A percentile compares a stretch with the other conserved stretches of the same genome.
Evolutionary conservation across 345 rosid species (phyloP).

Genomic region (Pistacia vera): DNA sequence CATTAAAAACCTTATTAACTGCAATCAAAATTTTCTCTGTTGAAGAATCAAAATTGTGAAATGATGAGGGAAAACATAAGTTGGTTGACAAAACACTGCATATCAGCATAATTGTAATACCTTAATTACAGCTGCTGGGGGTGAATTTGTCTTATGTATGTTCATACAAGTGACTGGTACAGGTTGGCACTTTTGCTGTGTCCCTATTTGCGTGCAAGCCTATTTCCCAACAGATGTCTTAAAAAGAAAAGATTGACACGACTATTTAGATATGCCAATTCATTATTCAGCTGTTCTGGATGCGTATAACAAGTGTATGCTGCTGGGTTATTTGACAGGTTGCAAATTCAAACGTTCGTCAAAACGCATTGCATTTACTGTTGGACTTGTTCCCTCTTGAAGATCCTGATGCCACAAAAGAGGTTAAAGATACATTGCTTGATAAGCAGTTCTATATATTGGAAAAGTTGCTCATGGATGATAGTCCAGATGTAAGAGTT

Average conservation of each 20-base stretch:
- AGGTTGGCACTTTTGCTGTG: background rate
- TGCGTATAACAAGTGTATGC: background rate
- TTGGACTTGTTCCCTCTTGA: conserved; percentile 90
- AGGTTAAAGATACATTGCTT: conserved; percentile 75
- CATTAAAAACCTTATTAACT: background rate
- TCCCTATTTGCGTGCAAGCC: background rate
- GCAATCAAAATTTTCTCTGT: background rate
- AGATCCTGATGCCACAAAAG: conserved; percentile 91
- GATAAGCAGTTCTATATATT: conserved; percentile 85
- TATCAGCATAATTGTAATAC: background rate
- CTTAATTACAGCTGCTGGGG: background rate
- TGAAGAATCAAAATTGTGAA: background rate
- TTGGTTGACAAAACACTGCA: background rate
- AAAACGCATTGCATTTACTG: conserved; percentile 84
- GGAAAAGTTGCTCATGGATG: conserved; percentile 81
- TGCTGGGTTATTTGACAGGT: conserved; percentile 58
- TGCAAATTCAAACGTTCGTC: conserved; percentile 91
- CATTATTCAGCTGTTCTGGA: conserved; percentile 2
- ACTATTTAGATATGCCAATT: background rate
- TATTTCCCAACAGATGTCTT: background rate
- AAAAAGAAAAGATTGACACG: background rate
- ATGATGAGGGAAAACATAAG: background rate
- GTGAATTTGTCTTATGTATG: background rate
- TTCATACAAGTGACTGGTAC: background rate
- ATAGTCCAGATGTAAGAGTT: conserved; percentile 84